Conservation (phyloP, 495 filamentous ascomycete species). For the Margaritispora aquatica region DNA sequence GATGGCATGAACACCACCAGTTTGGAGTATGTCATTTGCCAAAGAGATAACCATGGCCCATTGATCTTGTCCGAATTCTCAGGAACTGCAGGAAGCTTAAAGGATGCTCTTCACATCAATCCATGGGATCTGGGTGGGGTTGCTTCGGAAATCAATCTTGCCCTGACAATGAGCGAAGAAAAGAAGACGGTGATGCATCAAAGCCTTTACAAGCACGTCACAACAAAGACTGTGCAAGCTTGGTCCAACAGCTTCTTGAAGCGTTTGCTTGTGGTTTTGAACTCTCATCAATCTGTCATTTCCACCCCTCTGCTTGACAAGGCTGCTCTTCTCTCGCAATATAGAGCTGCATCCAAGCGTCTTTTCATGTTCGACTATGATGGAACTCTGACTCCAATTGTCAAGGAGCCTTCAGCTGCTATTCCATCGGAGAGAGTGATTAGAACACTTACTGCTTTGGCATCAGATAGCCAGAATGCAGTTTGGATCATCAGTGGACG, state of each 20-base stretch:
- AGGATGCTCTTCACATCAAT: conserved; percentile 86
- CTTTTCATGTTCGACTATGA: conserved; percentile 99
- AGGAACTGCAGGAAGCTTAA: conserved; percentile 80
- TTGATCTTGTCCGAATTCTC: conserved; percentile 94
- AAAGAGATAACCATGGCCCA: conserved; percentile 74
- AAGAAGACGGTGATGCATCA: conserved; percentile 51
- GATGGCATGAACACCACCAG: conserved; percentile 98
- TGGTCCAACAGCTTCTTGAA: conserved; percentile 76
- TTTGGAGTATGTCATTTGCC: conserved; percentile 87
- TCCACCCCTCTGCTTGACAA: conserved; percentile 78
- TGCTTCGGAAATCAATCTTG: conserved; percentile 70
- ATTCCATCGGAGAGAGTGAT: conserved; percentile 80
- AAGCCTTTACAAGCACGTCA: conserved; percentile 75
- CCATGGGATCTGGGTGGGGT: conserved; percentile 84
- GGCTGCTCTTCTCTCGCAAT: conserved; percentile 59
- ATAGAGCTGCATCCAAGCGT: conserved; percentile 62
- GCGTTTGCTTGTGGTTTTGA: conserved; percentile 69
- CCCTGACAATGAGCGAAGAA: conserved; percentile 62
- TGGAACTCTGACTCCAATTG: conserved; percentile 94
- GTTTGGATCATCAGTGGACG: conserved; percentile 99
- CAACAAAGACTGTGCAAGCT: conserved; percentile 70
- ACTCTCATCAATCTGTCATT: conserved; percentile 64
- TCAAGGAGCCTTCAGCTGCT: conserved; percentile 78
- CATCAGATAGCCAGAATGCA: conserved; percentile 70
- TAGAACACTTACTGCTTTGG: conserved; percentile 68